phyloP scores from a whole-genome alignment of 2,329 filamentous ascomycete genomes.

The Fonsecaea multimorphosa region DNA sequence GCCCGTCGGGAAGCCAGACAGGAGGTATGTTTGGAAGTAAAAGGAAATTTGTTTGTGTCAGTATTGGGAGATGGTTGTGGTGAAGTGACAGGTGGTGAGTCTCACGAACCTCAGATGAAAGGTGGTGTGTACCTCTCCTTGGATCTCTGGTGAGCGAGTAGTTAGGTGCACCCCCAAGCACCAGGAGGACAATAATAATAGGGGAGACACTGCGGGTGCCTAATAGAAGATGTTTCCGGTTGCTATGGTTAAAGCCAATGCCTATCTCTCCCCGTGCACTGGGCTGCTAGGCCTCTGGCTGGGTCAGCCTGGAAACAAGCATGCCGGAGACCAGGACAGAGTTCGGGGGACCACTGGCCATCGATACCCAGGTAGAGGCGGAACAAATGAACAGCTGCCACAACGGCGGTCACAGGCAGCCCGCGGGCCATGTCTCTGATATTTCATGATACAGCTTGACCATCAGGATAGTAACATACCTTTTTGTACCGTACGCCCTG shows the following conservation, averaged over 20 bases:
- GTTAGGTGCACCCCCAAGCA: too few species aligned
- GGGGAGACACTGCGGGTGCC: background rate
- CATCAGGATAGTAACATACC: background rate
- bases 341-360: slow-evolving; percentile 11
- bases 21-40: background rate
- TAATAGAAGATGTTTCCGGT: too few species aligned
- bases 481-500: slow-evolving; percentile 7
- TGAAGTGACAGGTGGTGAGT: slow-evolving; percentile 18
- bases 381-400: slow-evolving; percentile 29
- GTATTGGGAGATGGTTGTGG: background rate
- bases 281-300: background rate
- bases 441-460: slow-evolving; percentile 16
- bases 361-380: background rate
- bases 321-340: slow-evolving; percentile 10
- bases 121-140: background rate
- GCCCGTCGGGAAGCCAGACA: background rate
- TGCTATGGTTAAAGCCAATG: background rate
- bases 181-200: background rate
- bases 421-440: background rate
- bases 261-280: background rate
- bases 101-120: slow-evolving; percentile 1
- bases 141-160: too few species aligned
- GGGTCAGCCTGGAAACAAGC: slow-evolving; percentile 23
- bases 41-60: slow-evolving; percentile 16
- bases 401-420: slow-evolving; percentile 19